Conservation (phyloP, 305 asterid genomes). For the Withania somnifera region DNA sequence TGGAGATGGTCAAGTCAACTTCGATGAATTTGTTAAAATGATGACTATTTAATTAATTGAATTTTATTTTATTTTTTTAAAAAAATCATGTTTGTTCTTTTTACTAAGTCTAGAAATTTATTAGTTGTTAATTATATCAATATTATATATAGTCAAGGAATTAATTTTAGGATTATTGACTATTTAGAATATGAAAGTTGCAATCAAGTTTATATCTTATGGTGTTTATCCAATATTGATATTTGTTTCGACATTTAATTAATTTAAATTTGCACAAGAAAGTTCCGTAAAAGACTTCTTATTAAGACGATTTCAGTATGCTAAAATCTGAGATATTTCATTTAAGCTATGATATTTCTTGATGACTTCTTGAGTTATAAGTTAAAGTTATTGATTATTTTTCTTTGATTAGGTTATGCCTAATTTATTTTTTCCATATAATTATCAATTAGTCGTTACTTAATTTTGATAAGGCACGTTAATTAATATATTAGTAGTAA, state of each 20-base stretch:
- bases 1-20: conserved; percentile 24
- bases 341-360: background rate
- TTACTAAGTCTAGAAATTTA: background rate
- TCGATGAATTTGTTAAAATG: conserved; percentile 17
- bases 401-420: too few relatives aligned
- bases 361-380: background rate
- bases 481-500: background rate
- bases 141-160: background rate
- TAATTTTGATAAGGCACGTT: background rate
- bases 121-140: background rate
- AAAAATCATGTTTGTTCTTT: background rate
- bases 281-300: too few relatives aligned
- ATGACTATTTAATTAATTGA: background rate
- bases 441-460: background rate
- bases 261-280: background rate
- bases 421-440: background rate
- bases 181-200: background rate
- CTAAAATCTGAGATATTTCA: too few relatives aligned
- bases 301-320: background rate
- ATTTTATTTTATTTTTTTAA: too few relatives aligned
- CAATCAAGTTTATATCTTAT: background rate
- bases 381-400: background rate
- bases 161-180: background rate
- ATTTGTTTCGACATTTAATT: too few relatives aligned
- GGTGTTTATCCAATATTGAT: too few relatives aligned